Base-by-base conservation (phyloP, 2,329 filamentous ascomycete genomes). In the Ophiognomonia clavigignenti-juglandacearum region DNA sequence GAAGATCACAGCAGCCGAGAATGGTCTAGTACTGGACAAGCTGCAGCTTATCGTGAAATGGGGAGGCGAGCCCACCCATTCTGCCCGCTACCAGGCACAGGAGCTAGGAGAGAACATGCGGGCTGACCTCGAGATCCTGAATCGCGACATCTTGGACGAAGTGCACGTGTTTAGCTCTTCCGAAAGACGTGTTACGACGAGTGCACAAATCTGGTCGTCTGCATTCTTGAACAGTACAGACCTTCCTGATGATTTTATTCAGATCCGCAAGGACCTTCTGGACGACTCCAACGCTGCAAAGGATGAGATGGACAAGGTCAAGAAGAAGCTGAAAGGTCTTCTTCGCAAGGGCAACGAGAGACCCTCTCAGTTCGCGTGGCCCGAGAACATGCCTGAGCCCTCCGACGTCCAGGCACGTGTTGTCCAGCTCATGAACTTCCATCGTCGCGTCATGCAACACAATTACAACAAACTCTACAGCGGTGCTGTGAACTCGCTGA, bases 301-400 rank as follows among this genome's bases (percentile, higher is more conserved):
- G 65, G 93, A 98, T 63, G 90, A 96, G 61, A 98, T 96, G 87
- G 95, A 98, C 69, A 96, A 96, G 68, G 93, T 98, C 47, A 98
- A 98, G 77, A 98, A 98, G 79, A 96, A 95, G 80, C 78, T 98
- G 23, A 98, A 98, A 70, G 85, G 88, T 1, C 75, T 98, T 18
- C 69, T 98, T 48, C 83, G 93, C 24, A 88, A 96, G 64, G 93
- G 92, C n/a, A 88, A 90, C 52, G 87, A 93, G 60, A 88, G 92
- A 1, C 93, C 93, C 9, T 83, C 92, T 16, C 90, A 98, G 60
- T 98, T 98, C 62, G 89, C 93, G n/a, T 98, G 93, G 93, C 93
- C 93, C 2, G 82, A 88, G 35, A 92, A 93, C 55, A 93, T 93
- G 68, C 89, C 91, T 2, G 93, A 98, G 63, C 93, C 93, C 3